Evolutionary conservation across 2,329 filamentous ascomycete species (phyloP).

Genomic region (Aspergillus spinulosporus): DNA sequence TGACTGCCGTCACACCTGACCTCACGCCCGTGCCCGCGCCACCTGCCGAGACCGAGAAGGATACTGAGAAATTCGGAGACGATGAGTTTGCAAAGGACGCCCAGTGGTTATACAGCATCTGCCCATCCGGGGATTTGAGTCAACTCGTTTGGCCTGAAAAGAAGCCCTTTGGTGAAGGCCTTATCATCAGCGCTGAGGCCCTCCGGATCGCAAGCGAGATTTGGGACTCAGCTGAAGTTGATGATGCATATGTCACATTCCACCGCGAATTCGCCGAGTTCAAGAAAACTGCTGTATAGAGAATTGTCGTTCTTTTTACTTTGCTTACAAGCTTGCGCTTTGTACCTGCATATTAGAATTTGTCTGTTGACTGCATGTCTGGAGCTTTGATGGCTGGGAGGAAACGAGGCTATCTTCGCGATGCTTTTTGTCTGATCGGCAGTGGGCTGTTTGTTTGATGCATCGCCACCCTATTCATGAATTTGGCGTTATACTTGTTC

Average conservation of each 20-base stretch:
- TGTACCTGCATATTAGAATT: too few species aligned
- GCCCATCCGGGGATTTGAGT: conserved; percentile 27
- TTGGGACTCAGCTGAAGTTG: conserved; percentile 21
- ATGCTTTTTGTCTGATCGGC: not conserved
- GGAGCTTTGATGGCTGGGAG: not conserved
- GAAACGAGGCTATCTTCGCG: not conserved
- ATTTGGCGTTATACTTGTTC: conserved; percentile 3
- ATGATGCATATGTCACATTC: conserved; percentile 19
- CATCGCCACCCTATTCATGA: too few species aligned
- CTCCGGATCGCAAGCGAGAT: conserved; percentile 19
- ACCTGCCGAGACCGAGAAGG: conserved; percentile 2
- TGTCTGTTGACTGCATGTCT: conserved; percentile 1
- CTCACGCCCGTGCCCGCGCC: conserved; percentile 4
- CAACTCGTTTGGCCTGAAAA: conserved; percentile 26
- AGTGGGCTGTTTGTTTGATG: not conserved
- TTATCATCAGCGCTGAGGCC: conserved; percentile 18
- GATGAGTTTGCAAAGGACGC: conserved; percentile 29
- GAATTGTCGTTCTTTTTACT: not conserved
- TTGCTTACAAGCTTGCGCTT: not conserved
- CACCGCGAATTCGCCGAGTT: conserved; percentile 21
- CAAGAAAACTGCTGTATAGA: conserved; percentile 15
- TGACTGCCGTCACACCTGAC: conserved; percentile 21
- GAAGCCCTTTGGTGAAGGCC: conserved; percentile 19
- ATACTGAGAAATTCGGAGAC: conserved; percentile 23
- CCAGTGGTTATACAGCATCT: conserved; percentile 29